These are phyloP conservation scores for Aspergillus terreus DNA, from an alignment of 2,329 filamentous ascomycete species.

Conservation along the genomic window DNA sequence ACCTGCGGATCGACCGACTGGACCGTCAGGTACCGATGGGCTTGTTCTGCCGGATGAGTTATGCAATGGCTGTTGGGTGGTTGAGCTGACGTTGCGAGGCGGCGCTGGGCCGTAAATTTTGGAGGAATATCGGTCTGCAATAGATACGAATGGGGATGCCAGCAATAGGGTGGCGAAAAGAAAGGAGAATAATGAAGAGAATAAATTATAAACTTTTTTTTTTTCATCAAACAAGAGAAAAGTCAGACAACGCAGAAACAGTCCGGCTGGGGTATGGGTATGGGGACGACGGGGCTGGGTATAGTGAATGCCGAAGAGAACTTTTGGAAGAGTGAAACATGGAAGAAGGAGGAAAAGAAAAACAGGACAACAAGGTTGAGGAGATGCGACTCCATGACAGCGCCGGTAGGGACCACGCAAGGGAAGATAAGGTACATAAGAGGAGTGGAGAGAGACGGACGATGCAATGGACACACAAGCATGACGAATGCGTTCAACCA, in stretches of 20 bases:
- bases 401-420: conserved; percentile 7
- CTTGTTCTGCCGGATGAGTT: too few species aligned
- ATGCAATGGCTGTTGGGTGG: too few species aligned
- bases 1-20: too few species aligned
- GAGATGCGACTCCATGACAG: too few species aligned
- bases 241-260: neutral
- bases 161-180: neutral
- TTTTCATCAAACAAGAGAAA: too few species aligned
- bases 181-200: neutral
- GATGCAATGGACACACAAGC: conserved; percentile 22
- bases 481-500: conserved; percentile 25
- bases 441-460: conserved; percentile 16
- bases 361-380: too few species aligned
- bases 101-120: neutral
- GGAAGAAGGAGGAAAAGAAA: too few species aligned
- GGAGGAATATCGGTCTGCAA: neutral
- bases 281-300: too few species aligned
- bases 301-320: too few species aligned
- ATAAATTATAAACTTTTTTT: too few species aligned
- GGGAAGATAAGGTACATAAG: conserved; percentile 23
- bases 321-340: too few species aligned
- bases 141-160: conserved; percentile 3
- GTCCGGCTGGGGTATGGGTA: neutral
- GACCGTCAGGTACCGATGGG: too few species aligned
- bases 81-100: neutral